These are phyloP conservation scores for Bruguiera sexangula DNA, from an alignment of 345 rosid genomes.

Conservation along the genomic window DNA sequence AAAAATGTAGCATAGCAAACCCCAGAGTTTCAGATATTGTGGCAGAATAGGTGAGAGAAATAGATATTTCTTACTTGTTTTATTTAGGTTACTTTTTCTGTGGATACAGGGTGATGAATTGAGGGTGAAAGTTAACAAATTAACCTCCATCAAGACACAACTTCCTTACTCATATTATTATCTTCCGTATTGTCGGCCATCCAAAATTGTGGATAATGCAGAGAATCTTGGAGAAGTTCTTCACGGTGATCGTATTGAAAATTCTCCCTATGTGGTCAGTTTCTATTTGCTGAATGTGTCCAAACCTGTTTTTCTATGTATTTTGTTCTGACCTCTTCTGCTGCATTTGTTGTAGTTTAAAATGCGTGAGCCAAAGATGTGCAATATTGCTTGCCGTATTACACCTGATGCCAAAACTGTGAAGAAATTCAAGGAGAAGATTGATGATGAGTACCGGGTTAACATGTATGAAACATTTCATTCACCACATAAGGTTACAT, in stretches of 20 bases:
- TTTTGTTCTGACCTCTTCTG: constrained; percentile 16
- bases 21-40: not conserved
- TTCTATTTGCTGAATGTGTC: not conserved
- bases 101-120: constrained; percentile 62
- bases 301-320: not conserved
- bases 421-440: constrained; percentile 78
- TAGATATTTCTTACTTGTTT: not conserved
- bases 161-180: constrained; percentile 90
- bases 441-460: constrained; percentile 83
- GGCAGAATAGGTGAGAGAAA: not conserved
- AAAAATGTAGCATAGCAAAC: not conserved
- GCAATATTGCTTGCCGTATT: constrained; percentile 53
- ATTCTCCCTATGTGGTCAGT: constrained; percentile 77
- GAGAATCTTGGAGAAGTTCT: constrained; percentile 99
- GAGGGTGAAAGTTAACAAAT: constrained; percentile 85
- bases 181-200: constrained; percentile 64
- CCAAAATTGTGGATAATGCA: constrained; percentile 75
- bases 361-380: constrained; percentile 89
- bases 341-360: constrained; percentile 54
- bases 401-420: constrained; percentile 56
- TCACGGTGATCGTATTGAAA: constrained; percentile 92
- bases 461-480: constrained; percentile 58
- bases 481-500: not conserved
- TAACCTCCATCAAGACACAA: constrained; percentile 88
- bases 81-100: not conserved